Base-by-base conservation (phyloP, 2,329 filamentous ascomycete species). In the Scytalidium lignicola region DNA sequence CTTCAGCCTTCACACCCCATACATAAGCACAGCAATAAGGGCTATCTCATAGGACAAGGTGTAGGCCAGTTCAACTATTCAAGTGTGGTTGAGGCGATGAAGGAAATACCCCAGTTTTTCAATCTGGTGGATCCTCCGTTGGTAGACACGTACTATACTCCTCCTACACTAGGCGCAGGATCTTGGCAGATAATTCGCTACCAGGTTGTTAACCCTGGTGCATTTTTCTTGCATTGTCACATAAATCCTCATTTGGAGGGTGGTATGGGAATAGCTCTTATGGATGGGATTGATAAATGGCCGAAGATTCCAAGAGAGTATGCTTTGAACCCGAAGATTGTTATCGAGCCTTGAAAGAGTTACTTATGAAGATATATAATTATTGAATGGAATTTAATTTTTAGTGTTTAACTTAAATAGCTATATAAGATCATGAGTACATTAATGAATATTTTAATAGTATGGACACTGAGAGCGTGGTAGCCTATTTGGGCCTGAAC, bases 201-300 rank as follows among this genome's bases (percentile, higher is more conserved):
- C 50, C 67, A 73, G 42, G 69, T 70, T 1, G 60, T 65, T 0
- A 74, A 72, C 48, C 71, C 74, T 1, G 73, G 74, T 0, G 67
- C 72, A 1, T 76, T 68, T 50, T 57, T 78, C 44, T 53, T 78
- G 41, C 74, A 78, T 58, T 78, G 74, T 51, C 74, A 78, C 58
- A 70, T 76, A 17, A 65, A 73, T 53, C 68, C 65, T 7, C 74
- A 78, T 61, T 55, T 75, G 42, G 62, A 62, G 20, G 72, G 72
- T 1, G 73, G 72, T 0, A 76, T 77, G 73, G 67, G 67, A 0
- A 63, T 76, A 45, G 68, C 69, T 1, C 62, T 77, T 6, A 54
- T 76, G 18, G 74, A 78, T 56, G 73, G 73, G 0, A 60, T 74
- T 39, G 73, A 78, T 58, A 65, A 57, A 17, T 75, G 69, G 70